Conservation (phyloP, 2,329 filamentous ascomycete species). For the Teratosphaeria destructans region DNA sequence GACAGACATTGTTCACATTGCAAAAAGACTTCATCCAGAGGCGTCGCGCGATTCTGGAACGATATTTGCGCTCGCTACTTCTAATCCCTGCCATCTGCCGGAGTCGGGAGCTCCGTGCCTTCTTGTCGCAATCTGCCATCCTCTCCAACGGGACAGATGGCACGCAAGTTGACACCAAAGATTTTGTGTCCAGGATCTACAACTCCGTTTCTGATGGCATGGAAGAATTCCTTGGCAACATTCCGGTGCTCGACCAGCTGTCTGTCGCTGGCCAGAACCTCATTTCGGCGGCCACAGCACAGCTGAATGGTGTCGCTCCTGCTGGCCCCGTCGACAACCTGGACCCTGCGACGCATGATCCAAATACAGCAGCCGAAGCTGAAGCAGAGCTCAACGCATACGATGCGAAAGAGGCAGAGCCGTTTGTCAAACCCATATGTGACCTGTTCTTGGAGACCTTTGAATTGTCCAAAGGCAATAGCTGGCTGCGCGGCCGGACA, state of each 20-base stretch:
- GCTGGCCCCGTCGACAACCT: constrained; percentile 33
- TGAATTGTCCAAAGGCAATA: constrained; percentile 87
- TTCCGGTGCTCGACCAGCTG: constrained; percentile 88
- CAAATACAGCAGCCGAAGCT: constrained; percentile 56
- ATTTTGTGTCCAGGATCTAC: constrained; percentile 90
- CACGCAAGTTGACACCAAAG: constrained; percentile 53
- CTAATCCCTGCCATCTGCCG: constrained; percentile 87
- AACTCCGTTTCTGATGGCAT: constrained; percentile 96
- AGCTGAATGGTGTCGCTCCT: constrained; percentile 32
- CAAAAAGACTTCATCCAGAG: constrained; percentile 94
- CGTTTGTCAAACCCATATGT: constrained; percentile 96
- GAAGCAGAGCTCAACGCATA: constrained; percentile 91
- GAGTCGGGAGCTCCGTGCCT: constrained; percentile 81
- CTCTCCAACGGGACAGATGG: constrained; percentile 48
- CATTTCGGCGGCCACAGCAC: constrained; percentile 58
- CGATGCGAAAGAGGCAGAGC: constrained; percentile 78
- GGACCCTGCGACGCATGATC: constrained; percentile 31
- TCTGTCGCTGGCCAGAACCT: constrained; percentile 88
- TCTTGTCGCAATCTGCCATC: constrained; percentile 77
- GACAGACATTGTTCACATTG: constrained; percentile 90
- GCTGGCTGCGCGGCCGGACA: constrained; percentile 90
- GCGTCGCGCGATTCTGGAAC: constrained; percentile 70
- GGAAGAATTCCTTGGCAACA: constrained; percentile 94
- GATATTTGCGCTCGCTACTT: constrained; percentile 63
- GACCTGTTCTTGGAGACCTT: constrained; percentile 96